Evolutionary conservation across 257 asterid species (phyloP), one percentile per base, ranked within the genome.

Genomic region (Solanum corneliomulleri): DNA sequence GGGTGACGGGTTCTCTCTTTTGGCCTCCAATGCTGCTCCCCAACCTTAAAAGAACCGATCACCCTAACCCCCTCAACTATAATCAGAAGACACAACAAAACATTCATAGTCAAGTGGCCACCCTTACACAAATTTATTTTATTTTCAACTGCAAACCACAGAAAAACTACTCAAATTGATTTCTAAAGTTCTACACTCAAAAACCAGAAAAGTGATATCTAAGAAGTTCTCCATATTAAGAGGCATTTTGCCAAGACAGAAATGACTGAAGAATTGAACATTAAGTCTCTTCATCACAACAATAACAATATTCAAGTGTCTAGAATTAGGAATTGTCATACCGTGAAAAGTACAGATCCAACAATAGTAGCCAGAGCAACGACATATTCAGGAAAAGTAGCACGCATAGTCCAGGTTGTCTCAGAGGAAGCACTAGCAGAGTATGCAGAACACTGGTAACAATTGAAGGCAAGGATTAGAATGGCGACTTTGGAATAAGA

Each of bases 361-460:
- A 89, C 99, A 88, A 97, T 94, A 49, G 99, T 95, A 68, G 98
- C 96, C 88, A 97, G 94, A 68, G 99, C 99, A 87, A 97, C 99
- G 75, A 97, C 94, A 92, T 97, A 97, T 93, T 97, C 99, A 9
- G 99, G 99, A 91, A 97, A 97, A 88, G 98, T 94, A 88, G 98
- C 49, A 66, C 92, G 97, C 98, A 94, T 94, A 69, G 96, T 94
- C 99, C 98, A 95, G 87, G 98, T 95, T 78, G 95, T 91, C 95
- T 97, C 98, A 29, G 98, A 94, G 44, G 99, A 90, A 92, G 94
- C 91, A 88, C 84, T 92, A 76, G 98, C 95, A 85, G 95, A 89
- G 90, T 94, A 95, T 39, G 98, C 95, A 27, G 98, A 96, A 89
- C 99, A 96, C 99, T 96, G 93, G 70, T 87, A 88, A 66, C 18